phyloP scores from a whole-genome alignment of 2,329 filamentous ascomycete species.

The Penicillium olsonii region DNA sequence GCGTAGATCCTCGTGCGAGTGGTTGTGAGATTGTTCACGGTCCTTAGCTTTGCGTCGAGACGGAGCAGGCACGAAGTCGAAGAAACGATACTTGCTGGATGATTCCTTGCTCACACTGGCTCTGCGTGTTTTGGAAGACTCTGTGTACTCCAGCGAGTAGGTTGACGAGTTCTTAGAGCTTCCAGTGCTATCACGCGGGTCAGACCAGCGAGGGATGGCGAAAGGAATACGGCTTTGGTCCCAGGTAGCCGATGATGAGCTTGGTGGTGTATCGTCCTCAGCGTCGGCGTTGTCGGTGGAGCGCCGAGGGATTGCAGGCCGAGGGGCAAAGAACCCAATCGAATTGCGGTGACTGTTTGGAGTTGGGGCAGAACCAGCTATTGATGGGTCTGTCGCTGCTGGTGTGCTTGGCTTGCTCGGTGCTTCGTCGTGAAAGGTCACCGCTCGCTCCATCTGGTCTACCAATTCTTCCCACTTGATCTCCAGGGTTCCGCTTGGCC shows the following conservation, averaged over 20 bases:
- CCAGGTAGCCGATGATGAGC: conserved; percentile 46
- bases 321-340: conserved; percentile 41
- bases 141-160: conserved; percentile 45
- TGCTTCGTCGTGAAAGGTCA: conserved; percentile 44
- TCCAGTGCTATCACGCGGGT: conserved; percentile 43
- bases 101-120: conserved; percentile 42
- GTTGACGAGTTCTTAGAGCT: conserved; percentile 51
- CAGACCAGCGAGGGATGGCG: conserved; percentile 41
- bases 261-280: conserved; percentile 50
- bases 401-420: conserved; percentile 42
- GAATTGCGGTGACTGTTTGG: conserved; percentile 42
- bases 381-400: conserved; percentile 31
- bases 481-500: conserved; percentile 48
- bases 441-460: conserved; percentile 48
- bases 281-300: conserved; percentile 41
- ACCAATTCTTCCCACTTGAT: conserved; percentile 53
- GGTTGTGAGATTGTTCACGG: conserved; percentile 36
- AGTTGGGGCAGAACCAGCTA: conserved; percentile 31
- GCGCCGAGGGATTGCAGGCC: conserved; percentile 40
- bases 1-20: conserved; percentile 37
- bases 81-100: conserved; percentile 45
- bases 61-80: conserved; percentile 46
- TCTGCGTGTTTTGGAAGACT: conserved; percentile 38
- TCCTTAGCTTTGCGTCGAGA: conserved; percentile 45
- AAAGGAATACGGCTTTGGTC: conserved; percentile 46